Base-by-base conservation (phyloP, 2,329 filamentous ascomycete species). In the Arthrobotrys entomopaga region DNA sequence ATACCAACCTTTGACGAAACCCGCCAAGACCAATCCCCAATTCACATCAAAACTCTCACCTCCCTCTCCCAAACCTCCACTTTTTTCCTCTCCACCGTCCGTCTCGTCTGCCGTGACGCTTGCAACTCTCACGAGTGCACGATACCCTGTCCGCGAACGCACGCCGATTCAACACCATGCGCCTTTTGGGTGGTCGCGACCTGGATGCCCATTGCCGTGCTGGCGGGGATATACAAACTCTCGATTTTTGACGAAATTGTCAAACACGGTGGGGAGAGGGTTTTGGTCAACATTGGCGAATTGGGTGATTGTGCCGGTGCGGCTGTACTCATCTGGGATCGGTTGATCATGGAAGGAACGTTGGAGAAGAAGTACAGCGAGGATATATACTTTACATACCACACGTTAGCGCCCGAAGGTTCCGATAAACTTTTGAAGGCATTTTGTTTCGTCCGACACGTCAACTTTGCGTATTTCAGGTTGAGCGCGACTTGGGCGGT, bases 1-100 rank as follows among this genome's bases (percentile, higher is more conserved):
- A 63, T 50, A n/a, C 69, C 69, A 0, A 61, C 69, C 2, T 73
- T 73, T 24, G 69, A 73, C 20, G 69, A 73, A 38, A 66, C 65
- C 50, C 61, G 61, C 24, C 69, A 73, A 52, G 49, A 66, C 29
- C 61, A 66, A 1, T 73, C 69, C 10, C 46, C 69, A n/a, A 58
- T 73, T 24, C 69, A 73, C 42, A 56, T 73, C 10, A 40, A 46
- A n/a, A 73, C 69, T 7, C 50, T 73, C n/a, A 57, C 52, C 34
- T 26, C 56, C 29, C 29, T 73, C 5, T 34, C 69, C 20, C 40
- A 48, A 16, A 56, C 61, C 40, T 73, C 69, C 2, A 40, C 69
- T 3, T 50, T 42, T 19, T 73, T 61, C 16, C 56, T 73, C 8
- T 49, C 48, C 6, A 66, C 66, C 22, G 69, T 73, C 19, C 69